Conservation (phyloP, 179 eudicot genomes). For the Pouteria campechiana region DNA sequence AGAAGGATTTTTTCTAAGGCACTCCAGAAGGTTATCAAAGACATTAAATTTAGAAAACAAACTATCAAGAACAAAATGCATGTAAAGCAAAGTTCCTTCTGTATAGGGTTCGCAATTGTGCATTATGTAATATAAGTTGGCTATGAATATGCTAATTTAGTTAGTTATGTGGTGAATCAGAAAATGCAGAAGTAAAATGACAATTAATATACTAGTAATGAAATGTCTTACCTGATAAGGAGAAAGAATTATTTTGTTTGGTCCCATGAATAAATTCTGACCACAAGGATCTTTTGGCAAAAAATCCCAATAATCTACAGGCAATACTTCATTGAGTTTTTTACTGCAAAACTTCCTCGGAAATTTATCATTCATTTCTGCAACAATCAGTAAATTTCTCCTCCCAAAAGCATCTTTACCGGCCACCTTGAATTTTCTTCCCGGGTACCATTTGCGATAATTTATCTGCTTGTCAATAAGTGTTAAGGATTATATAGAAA, state of each 20-base stretch:
- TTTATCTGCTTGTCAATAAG: conserved; percentile 35
- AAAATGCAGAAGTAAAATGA: neutral
- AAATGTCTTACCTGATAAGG: conserved; percentile 83
- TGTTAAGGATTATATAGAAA: conserved; percentile 1
- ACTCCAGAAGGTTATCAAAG: no score
- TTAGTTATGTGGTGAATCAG: no score
- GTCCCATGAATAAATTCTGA: conserved; percentile 25
- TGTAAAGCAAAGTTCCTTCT: no score
- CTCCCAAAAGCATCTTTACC: conserved; percentile 53
- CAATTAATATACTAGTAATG: no score
- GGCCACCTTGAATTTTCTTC: conserved; percentile 56
- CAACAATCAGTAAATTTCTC: conserved; percentile 63
- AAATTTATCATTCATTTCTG: conserved; percentile 36
- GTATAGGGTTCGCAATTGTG: no score
- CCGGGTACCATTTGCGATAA: conserved; percentile 34
- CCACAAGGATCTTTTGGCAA: conserved; percentile 53
- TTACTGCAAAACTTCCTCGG: conserved; percentile 16
- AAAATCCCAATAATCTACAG: conserved; percentile 74
- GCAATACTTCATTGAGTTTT: conserved; percentile 10
- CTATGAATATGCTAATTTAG: no score
- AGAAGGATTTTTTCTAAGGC: no score
- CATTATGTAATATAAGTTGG: no score
- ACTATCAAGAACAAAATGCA: no score
- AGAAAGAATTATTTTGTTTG: conserved; percentile 48
- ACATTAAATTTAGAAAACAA: no score